Percentiles rank a stretch among this genome's conserved stretches.
These are phyloP conservation scores for Hypoxylon sp. DNA, from an alignment of 2,329 filamentous ascomycete species.

Conservation along the genomic window DNA sequence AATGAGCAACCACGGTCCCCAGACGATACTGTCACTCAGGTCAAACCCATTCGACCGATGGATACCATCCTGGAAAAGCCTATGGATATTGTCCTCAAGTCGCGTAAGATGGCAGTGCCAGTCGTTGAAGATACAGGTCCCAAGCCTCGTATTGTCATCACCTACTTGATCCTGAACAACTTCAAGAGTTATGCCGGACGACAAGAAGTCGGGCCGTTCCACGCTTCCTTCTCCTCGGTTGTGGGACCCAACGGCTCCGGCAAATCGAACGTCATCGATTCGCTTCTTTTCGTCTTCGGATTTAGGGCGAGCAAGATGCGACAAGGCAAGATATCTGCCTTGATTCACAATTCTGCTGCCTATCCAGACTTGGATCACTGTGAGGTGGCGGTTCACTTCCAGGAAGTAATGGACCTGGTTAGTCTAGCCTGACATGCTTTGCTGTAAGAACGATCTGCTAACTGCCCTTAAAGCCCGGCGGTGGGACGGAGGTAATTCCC, in stretches of 20 bases:
- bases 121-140: conserved; percentile 81
- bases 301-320: conserved; percentile 99
- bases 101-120: conserved; percentile 75
- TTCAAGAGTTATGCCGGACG: conserved; percentile 99
- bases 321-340: conserved; percentile 95
- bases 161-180: conserved; percentile 90
- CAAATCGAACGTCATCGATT: conserved; percentile 99
- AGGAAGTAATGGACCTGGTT: conserved; percentile 89
- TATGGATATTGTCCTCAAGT: conserved; percentile 93
- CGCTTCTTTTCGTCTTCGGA: conserved; percentile 97
- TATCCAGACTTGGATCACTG: conserved; percentile 88
- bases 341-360: conserved; percentile 96
- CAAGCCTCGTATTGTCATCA: conserved; percentile 91
- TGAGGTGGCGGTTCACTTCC: conserved; percentile 96
- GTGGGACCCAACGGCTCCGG: conserved; percentile 98
- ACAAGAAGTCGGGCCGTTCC: conserved; percentile 96
- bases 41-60: conserved; percentile 81
- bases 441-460: conserved; percentile 37
- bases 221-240: conserved; percentile 96
- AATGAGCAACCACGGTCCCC: conserved; percentile 69
- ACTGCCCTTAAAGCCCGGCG: conserved; percentile 67
- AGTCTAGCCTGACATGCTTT: conserved; percentile 41
- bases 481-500: conserved; percentile 80
- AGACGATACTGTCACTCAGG: conserved; percentile 63
- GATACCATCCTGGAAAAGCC: conserved; percentile 86